Conservation (phyloP, 768 basidiomycete species). For the Thelephora ganbajun region DNA sequence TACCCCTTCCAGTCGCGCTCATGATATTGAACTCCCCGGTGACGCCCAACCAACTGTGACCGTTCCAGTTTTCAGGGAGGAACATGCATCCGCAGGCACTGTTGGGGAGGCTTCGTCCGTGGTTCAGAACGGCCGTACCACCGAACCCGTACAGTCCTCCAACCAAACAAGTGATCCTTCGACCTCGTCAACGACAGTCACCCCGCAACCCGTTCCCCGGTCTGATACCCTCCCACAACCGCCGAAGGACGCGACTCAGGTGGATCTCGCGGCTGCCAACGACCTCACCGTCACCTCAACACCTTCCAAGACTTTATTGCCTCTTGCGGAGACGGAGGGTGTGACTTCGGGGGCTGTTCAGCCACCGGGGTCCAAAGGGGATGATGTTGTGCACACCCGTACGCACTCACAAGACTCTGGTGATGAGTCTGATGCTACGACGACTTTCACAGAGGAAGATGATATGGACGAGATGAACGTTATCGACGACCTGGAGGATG, state of each 20-base stretch:
- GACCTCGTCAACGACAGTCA: conserved; percentile 5
- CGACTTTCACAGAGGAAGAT: conserved; percentile 57
- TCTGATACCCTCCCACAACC: conserved; percentile 11
- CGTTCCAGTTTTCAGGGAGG: conserved; percentile 14
- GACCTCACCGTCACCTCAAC: conserved; percentile 34
- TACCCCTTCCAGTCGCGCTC: conserved; percentile 33
- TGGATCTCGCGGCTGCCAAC: conserved; percentile 16
- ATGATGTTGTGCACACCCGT: conserved; percentile 15
- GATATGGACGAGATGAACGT: conserved; percentile 39
- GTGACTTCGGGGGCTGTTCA: conserved; percentile 88
- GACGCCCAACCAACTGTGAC: conserved; percentile 3
- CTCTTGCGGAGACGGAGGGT: conserved; percentile 70
- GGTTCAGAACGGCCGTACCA: conserved; percentile 3
- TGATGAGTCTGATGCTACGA: conserved; percentile 40
- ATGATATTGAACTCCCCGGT: conserved; percentile 23
- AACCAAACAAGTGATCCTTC: conserved; percentile 11
- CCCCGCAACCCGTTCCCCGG: conserved; percentile 5
- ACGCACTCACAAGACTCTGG: conserved; percentile 29
- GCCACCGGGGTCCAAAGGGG: conserved; percentile 71
- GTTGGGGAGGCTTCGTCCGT: conserved; percentile 10
- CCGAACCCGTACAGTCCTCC: conserved; percentile 3
- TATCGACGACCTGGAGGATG: conserved; percentile 62
- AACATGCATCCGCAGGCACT: conserved; percentile 18
- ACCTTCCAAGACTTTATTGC: conserved; percentile 31
- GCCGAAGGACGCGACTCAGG: conserved; percentile 13